Evolutionary conservation across 192 early-diverging fungal genomes (phyloP), one percentile per base, ranked within the genome.

Genomic region (Linnemannia hyalina): DNA sequence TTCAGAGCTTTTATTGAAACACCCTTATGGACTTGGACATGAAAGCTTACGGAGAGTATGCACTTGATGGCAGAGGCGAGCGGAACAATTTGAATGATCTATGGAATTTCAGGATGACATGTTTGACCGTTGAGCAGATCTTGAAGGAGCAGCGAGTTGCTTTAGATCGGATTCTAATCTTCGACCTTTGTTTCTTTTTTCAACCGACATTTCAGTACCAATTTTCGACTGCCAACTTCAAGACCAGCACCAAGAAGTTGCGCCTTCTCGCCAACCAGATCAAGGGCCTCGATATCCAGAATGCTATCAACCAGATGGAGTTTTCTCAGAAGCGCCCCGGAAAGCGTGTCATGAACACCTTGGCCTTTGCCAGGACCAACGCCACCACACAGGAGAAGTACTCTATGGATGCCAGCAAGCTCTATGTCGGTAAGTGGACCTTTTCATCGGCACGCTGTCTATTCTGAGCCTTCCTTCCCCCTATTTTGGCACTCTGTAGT

Each of bases 231-330:
- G 89, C 86, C 60, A 93, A 94, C 78, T 96, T 95, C 87, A 93
- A 90, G 73, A 92, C 91, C 1, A 93, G 94, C 49, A 93, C 93
- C n/a, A 92, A 92, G 40, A 95, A 95, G 74, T 90, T 96, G 16
- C 92, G 93, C 35, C 89, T 95, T 73, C 81, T 96, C 26, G 95
- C 92, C 6, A 92, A 94, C 81, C 95, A 95, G 76, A 93, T 96
- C 32, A 91, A 93, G 3, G 90, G 91, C 1, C 89, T 94, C 63
- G 80, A 91, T 16, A 82, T 96, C 22, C 90, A 91, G 55, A 94
- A 96, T 74, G 95, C 95, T 18, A 96, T 96, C 68, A 82, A 92
- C 57, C 95, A 96, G 82, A 94, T 96, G 95, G 88, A 93, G 82
- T 94, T 95, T 69, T 96, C 95, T 47, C 83, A 89, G 36, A 96